These are phyloP conservation scores for Crucihimalaya himalaica DNA, from an alignment of 345 rosid species.

Conservation along the genomic window DNA sequence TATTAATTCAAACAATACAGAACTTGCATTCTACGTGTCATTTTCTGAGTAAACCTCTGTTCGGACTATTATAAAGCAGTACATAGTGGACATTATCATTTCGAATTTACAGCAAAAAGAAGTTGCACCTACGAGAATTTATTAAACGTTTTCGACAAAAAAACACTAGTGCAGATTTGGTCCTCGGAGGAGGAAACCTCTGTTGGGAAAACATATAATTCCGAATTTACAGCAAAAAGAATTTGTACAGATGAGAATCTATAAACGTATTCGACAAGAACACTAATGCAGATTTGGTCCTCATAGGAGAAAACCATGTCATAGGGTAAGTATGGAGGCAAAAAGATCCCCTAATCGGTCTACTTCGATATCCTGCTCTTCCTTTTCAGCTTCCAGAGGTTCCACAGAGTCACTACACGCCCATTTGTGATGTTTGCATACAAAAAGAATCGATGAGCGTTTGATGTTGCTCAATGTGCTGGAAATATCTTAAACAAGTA, in stretches of 20 bases:
- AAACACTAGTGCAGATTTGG: background rate
- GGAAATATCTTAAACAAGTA: background rate
- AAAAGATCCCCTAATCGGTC: constrained; percentile 24
- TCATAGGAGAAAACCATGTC: background rate
- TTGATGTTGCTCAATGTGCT: background rate
- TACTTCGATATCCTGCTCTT: constrained; percentile 17
- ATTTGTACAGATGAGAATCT: background rate
- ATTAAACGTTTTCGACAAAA: background rate
- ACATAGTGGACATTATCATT: background rate
- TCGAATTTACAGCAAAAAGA: background rate
- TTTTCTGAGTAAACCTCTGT: background rate
- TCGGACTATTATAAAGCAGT: background rate
- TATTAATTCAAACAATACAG: constrained; percentile 6
- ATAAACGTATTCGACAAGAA: background rate
- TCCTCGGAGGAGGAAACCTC: background rate
- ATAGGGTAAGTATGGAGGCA: constrained; percentile 13
- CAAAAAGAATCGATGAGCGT: background rate
- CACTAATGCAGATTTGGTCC: background rate
- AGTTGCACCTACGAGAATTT: background rate
- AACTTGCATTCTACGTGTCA: constrained; percentile 19
- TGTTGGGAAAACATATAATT: too few relatives aligned
- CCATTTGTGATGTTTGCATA: background rate
- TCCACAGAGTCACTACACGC: constrained; percentile 2
- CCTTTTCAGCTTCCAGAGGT: constrained; percentile 14
- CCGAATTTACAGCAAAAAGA: too few relatives aligned